Conservation (phyloP, 176 grass and related monocot genomes). For the Oryza meridionalis region DNA sequence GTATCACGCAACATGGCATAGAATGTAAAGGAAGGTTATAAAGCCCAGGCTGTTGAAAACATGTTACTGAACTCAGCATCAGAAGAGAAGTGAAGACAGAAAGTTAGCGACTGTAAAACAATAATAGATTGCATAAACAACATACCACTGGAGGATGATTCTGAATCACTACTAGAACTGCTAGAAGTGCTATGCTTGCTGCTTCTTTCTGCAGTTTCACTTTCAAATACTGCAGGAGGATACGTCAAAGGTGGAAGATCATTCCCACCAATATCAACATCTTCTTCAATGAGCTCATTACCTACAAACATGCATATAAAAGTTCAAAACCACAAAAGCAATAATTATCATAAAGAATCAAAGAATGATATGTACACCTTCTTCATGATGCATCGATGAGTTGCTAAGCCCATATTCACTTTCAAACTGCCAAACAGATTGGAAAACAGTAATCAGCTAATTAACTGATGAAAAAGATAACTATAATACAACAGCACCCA, state of each 20-base stretch:
- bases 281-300: conserved; percentile 76
- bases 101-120: conserved; percentile 21
- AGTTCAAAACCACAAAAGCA: conserved; percentile 21
- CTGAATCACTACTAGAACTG: conserved; percentile 82
- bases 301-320: conserved; percentile 48
- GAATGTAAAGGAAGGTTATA: not conserved
- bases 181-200: conserved; percentile 86
- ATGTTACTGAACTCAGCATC: not conserved
- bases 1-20: conserved; percentile 1
- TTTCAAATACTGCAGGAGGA: conserved; percentile 85
- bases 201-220: conserved; percentile 65
- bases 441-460: conserved; percentile 47
- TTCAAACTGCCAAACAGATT: conserved; percentile 59
- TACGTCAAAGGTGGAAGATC: conserved; percentile 74
- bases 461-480: conserved; percentile 30
- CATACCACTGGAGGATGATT: conserved; percentile 89
- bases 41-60: not conserved
- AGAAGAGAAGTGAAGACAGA: not conserved
- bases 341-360: conserved; percentile 25
- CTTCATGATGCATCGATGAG: conserved; percentile 63
- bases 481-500: conserved; percentile 45
- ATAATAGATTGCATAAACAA: conserved; percentile 42
- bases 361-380: conserved; percentile 60
- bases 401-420: conserved; percentile 82
- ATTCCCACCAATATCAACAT: conserved; percentile 88